phyloP scores from a whole-genome alignment of 108 stramenopile genomes.

The Cyclotella baltica region DNA sequence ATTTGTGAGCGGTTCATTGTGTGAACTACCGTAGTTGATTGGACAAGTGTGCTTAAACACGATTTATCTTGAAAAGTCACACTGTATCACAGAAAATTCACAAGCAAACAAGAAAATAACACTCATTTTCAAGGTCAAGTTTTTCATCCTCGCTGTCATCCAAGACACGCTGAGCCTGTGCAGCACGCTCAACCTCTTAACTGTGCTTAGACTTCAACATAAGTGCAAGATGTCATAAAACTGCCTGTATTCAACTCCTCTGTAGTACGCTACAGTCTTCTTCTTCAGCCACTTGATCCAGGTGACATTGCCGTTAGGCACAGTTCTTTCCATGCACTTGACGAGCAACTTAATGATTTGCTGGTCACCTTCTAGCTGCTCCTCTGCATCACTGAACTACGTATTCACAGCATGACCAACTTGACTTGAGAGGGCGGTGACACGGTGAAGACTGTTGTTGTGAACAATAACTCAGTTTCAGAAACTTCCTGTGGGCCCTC shows the following conservation, averaged over 20 bases:
- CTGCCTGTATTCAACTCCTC: not conserved
- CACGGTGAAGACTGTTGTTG: not conserved
- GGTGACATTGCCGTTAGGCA: not conserved
- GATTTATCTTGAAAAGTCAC: too few relatives aligned
- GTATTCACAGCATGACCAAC: not conserved
- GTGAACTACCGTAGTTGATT: too few relatives aligned
- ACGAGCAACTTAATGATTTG: not conserved
- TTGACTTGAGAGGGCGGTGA: not conserved
- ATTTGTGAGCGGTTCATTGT: too few relatives aligned
- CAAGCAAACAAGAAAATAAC: too few relatives aligned
- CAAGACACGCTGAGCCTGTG: not conserved
- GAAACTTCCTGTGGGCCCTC: not conserved
- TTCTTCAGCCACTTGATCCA: not conserved
- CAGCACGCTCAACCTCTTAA: not conserved
- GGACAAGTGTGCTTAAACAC: too few relatives aligned
- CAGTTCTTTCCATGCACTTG: not conserved
- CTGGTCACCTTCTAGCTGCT: not conserved
- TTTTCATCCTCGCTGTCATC: not conserved
- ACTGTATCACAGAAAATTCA: too few relatives aligned
- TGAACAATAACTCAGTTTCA: not conserved
- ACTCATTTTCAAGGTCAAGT: not conserved
- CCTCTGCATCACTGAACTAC: not conserved
- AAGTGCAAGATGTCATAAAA: not conserved
- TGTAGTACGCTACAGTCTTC: not conserved
- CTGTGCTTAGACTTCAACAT: not conserved